phyloP scores from a whole-genome alignment of 371 early-diverging fungal species.

The Dichotomocladium elegans region DNA sequence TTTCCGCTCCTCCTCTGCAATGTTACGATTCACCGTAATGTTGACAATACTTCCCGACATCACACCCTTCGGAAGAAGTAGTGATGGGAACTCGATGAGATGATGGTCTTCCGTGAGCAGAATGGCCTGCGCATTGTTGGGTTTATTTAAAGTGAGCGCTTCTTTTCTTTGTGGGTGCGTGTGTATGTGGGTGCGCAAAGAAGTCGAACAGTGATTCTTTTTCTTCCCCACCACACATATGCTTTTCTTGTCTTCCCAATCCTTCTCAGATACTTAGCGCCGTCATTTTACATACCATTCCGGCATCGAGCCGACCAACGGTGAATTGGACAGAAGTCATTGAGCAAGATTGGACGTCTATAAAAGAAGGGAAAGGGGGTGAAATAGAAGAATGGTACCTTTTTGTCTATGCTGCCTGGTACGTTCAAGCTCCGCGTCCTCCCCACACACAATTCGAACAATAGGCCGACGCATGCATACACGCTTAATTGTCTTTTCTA shows the following conservation, averaged over 20 bases:
- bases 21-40: conserved; percentile 86
- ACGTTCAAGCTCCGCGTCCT: too few species aligned
- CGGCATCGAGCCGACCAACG: conserved; percentile 90
- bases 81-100: conserved; percentile 94
- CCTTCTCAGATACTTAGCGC: too few species aligned
- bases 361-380: too few species aligned
- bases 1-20: conserved; percentile 75
- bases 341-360: too few species aligned
- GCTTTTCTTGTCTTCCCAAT: too few species aligned
- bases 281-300: conserved; percentile 59
- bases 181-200: too few species aligned
- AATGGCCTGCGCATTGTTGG: conserved; percentile 62
- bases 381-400: too few species aligned
- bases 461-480: too few species aligned
- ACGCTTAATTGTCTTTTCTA: too few species aligned
- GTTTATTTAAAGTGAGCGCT: background rate
- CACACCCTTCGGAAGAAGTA: conserved; percentile 90
- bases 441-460: too few species aligned
- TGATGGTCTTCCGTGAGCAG: conserved; percentile 93
- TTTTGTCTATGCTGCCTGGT: too few species aligned
- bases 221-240: background rate
- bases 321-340: conserved; percentile 76
- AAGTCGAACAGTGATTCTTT: too few species aligned
- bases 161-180: background rate
- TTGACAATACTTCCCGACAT: conserved; percentile 91